Evolutionary conservation across 2,329 filamentous ascomycete genomes (phyloP).

Genomic region (Onygena corvina): DNA sequence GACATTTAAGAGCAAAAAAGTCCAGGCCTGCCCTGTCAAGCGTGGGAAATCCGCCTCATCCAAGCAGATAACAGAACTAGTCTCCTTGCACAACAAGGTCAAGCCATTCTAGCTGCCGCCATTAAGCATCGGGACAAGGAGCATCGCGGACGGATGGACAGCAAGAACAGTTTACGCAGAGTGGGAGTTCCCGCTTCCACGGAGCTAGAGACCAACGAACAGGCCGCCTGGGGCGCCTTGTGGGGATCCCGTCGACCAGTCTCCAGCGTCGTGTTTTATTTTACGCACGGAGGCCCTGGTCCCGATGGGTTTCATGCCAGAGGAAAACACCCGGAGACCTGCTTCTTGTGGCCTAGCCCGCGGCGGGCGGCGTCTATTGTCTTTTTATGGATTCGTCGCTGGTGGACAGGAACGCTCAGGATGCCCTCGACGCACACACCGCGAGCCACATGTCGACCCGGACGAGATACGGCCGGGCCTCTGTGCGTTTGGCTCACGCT

Average conservation of each 20-base stretch:
- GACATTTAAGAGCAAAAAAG: too few species aligned
- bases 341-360: constrained; percentile 1
- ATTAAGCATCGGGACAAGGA: background rate
- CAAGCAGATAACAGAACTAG: too few species aligned
- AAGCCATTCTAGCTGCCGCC: too few species aligned
- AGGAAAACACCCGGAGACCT: background rate
- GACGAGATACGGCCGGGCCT: background rate
- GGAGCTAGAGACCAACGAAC: background rate
- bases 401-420: background rate
- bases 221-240: background rate
- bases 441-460: background rate
- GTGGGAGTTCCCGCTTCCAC: background rate
- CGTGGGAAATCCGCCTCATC: too few species aligned
- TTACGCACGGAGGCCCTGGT: background rate
- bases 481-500: background rate
- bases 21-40: too few species aligned
- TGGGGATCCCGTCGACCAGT: background rate
- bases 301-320: background rate
- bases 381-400: background rate
- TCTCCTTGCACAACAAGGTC: too few species aligned
- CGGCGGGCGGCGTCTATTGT: background rate
- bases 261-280: background rate
- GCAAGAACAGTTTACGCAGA: background rate
- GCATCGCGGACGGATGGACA: background rate
- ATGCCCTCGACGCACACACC: background rate